Evolutionary conservation across 345 rosid genomes (phyloP), one percentile per base, ranked within the genome.

Genomic region (Acer campestre): DNA sequence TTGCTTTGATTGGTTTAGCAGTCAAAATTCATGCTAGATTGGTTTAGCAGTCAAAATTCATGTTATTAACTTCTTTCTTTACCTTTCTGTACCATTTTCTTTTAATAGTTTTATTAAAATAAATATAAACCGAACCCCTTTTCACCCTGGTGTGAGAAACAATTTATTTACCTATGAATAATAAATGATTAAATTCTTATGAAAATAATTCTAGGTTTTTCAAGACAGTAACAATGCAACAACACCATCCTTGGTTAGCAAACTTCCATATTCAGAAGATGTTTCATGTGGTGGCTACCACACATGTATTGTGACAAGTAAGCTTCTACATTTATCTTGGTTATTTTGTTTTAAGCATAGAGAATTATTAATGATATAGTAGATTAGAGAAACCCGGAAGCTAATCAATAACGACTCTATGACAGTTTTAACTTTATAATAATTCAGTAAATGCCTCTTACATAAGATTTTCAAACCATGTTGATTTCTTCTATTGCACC

Each of bases 241-340:
- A 71, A 87, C 84, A 48, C 95, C 92, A 17, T 88, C 93, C 65
- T 71, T 87, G 82, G 82, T 91, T 72, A 82, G 70, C 67, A 78
- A 87, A 72, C 81, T 92, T 65, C 96, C 96, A 35, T 83, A 76
- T 71, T 91, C 96, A 68, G 87, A 80, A 82, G 97, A 89, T 79
- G 88, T 95, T 84, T 92, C 93, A 75, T 91, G 98, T 38, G 99
- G 99, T 84, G 97, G 99, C 74, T 93, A 95, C 82, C 99, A 95
- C 84, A 90, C 92, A 38, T 93, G 98, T 80, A 88, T 87, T 64
- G 80, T 95, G 73, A 90, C 99, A 76, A 84, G 99, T 95, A 92
- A 87, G 40, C 48, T 71, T 53, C 20, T n/a, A 18, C 20, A 9
- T 71, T 71, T n/a, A 12, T 71, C 27, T 18, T 18, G 17, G 27